Evolutionary conservation across 495 filamentous ascomycete species (phyloP).

Genomic region (Penicillium antarcticum): DNA sequence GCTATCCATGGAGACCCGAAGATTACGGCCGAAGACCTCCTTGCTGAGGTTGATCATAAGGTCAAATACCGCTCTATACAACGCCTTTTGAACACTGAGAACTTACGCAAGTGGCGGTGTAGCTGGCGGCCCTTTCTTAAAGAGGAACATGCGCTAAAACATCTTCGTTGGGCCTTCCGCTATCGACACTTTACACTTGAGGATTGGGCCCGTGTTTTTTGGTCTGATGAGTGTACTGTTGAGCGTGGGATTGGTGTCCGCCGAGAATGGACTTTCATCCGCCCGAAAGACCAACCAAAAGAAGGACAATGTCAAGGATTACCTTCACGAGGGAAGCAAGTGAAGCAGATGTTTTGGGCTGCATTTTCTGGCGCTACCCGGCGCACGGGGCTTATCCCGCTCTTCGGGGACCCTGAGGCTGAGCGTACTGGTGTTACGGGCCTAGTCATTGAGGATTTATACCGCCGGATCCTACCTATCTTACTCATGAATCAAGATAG

Average conservation of each 20-base stretch:
- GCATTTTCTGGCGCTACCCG: constrained; percentile 7
- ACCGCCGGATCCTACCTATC: constrained; percentile 2
- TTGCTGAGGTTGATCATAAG: too few species aligned
- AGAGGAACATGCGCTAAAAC: background rate
- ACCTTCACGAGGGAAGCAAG: constrained; percentile 1
- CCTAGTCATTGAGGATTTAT: background rate
- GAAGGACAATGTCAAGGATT: background rate
- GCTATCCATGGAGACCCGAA: too few species aligned
- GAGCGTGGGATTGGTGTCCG: constrained; percentile 4
- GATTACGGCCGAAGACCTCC: too few species aligned
- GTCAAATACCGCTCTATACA: too few species aligned
- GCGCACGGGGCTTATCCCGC: constrained; percentile 4
- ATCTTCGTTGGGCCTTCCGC: background rate
- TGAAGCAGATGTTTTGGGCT: constrained; percentile 16
- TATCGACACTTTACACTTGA: constrained; percentile 5
- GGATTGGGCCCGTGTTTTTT: constrained; percentile 5
- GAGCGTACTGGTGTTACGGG: background rate
- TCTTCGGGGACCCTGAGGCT: background rate
- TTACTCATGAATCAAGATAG: constrained; percentile 3
- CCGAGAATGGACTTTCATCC: background rate
- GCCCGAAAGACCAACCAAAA: background rate
- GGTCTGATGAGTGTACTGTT: constrained; percentile 12
- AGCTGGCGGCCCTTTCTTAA: background rate
- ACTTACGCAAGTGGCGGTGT: too few species aligned
- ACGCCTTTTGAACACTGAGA: too few species aligned